These are phyloP conservation scores for Pestalotiopsis sp. DNA, from an alignment of 2,329 filamentous ascomycete species.

Conservation along the genomic window DNA sequence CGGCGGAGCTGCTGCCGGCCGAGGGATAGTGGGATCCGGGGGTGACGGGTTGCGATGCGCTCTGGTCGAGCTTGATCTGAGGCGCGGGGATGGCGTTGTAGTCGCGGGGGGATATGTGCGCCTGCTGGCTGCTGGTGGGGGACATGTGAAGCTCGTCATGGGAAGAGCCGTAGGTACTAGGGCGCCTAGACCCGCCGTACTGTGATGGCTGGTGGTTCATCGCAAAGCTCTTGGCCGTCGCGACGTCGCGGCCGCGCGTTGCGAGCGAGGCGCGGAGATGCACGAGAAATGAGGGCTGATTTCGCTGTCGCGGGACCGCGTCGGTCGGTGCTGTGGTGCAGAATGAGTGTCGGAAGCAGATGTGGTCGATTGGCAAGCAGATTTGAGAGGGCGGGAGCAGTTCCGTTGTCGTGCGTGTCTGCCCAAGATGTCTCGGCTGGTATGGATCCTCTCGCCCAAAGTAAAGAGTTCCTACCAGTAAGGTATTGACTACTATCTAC, in stretches of 20 bases:
- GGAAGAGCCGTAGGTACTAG: constrained; percentile 40
- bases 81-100: constrained; percentile 42
- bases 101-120: constrained; percentile 50
- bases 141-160: constrained; percentile 60
- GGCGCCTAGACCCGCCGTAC: constrained; percentile 39
- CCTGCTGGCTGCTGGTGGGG: constrained; percentile 42
- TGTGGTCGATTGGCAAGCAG: background rate
- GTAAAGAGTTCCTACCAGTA: too few relatives aligned
- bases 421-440: too few relatives aligned
- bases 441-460: too few relatives aligned
- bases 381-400: background rate
- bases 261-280: constrained; percentile 7
- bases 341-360: background rate
- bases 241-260: constrained; percentile 8
- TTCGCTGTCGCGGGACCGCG: background rate
- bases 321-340: background rate
- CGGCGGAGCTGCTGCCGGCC: constrained; percentile 40
- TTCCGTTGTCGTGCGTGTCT: background rate
- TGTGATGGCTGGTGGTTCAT: constrained; percentile 40
- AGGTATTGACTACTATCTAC: too few relatives aligned
- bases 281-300: background rate
- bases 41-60: constrained; percentile 37
- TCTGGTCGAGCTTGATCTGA: constrained; percentile 54
- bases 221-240: constrained; percentile 3
- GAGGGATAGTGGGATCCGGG: constrained; percentile 39